Evolutionary conservation across 768 basidiomycete genomes (phyloP).

Genomic region (Mycena chlorophos): DNA sequence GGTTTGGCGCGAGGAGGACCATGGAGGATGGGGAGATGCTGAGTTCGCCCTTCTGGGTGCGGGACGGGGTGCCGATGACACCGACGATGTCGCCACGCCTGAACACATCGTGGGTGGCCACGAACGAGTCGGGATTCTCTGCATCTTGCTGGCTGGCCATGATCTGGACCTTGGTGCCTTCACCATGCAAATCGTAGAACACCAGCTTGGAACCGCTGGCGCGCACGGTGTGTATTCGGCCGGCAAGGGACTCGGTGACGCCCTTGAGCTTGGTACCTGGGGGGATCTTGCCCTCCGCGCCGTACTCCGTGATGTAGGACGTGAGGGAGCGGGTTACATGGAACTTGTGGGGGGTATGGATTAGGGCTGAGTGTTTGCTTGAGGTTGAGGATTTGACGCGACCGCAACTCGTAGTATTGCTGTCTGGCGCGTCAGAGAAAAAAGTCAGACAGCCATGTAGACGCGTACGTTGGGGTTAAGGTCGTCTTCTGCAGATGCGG

Average conservation of each 20-base stretch:
- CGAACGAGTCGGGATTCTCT: constrained; percentile 61
- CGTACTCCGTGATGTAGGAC: constrained; percentile 72
- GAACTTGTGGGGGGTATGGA: constrained; percentile 99
- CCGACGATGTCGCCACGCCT: constrained; percentile 96
- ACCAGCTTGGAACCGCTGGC: constrained; percentile 77
- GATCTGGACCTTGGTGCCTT: constrained; percentile 92
- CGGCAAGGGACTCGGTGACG: constrained; percentile 69
- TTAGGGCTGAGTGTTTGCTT: constrained; percentile 83
- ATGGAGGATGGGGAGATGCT: constrained; percentile 82
- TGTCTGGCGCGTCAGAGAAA: constrained; percentile 32
- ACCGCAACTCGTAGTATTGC: constrained; percentile 97
- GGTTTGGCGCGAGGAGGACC: constrained; percentile 89
- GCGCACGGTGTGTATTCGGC: constrained; percentile 90
- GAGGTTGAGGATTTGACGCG: constrained; percentile 82
- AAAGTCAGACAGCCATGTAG: neutral
- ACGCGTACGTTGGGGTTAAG: constrained; percentile 84
- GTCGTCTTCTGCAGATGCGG: constrained; percentile 77
- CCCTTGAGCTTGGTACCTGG: constrained; percentile 66
- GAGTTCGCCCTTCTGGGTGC: constrained; percentile 94
- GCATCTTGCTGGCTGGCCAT: constrained; percentile 89
- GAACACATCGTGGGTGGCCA: constrained; percentile 78
- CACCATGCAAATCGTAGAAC: constrained; percentile 93
- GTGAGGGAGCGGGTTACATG: constrained; percentile 77
- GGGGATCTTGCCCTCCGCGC: constrained; percentile 66
- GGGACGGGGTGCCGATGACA: constrained; percentile 82